These are phyloP conservation scores for Mycena leptocephala DNA, from an alignment of 768 basidiomycete species.

Conservation along the genomic window DNA sequence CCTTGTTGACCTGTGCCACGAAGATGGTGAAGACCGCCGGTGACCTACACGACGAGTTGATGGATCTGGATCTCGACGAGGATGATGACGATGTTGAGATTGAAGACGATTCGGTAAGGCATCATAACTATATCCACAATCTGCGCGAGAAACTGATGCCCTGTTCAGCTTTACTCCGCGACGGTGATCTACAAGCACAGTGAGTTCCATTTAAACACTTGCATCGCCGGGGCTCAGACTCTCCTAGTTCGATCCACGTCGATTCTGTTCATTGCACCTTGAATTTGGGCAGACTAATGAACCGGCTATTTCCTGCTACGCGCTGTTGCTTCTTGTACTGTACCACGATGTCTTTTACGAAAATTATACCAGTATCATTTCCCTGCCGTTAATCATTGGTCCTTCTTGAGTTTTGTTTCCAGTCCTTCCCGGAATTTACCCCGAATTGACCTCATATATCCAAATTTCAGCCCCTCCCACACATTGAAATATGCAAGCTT, in stretches of 20 bases:
- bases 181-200: not conserved
- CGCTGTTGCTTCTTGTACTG: no score
- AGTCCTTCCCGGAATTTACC: no score
- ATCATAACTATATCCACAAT: not conserved
- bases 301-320: no score
- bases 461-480: no score
- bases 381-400: no score
- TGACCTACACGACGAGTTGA: not conserved
- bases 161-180: not conserved
- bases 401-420: no score
- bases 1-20: not conserved
- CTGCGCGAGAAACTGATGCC: not conserved
- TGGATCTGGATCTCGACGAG: not conserved
- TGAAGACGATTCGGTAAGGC: constrained; percentile 1
- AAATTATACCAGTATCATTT: no score
- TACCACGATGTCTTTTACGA: no score
- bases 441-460: no score
- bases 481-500: no score
- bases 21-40: not conserved
- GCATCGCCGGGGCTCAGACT: not conserved
- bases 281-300: not conserved
- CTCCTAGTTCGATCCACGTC: not conserved
- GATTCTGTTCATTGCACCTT: not conserved
- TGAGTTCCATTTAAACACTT: not conserved
- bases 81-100: not conserved